Evolutionary conservation across 1,284 basidiomycete genomes (phyloP).

Genomic region (Cutaneotrichosporon sp.): DNA sequence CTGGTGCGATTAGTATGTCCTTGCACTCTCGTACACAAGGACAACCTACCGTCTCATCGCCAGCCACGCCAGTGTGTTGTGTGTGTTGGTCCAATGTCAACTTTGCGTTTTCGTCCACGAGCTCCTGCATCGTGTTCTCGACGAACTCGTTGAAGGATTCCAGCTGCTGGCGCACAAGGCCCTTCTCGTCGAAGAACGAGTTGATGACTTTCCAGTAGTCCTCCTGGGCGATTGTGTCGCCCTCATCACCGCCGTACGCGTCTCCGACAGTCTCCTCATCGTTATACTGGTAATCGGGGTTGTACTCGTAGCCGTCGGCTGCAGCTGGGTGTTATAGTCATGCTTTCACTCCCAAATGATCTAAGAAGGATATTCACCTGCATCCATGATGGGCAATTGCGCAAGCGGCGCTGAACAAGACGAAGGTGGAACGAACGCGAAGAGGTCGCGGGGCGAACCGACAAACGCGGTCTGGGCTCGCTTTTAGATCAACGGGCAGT

Average conservation of each 20-base stretch:
- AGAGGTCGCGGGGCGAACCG: background rate
- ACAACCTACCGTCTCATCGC: slow-evolving; percentile 58
- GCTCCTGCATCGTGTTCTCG: slow-evolving; percentile 99
- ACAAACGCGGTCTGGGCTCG: background rate
- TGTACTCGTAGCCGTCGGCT: slow-evolving; percentile 30
- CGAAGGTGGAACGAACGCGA: background rate
- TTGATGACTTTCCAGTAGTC: slow-evolving; percentile 95
- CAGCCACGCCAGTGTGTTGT: slow-evolving; percentile 82
- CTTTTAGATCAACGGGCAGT: background rate
- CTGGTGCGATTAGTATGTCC: slow-evolving; percentile 50
- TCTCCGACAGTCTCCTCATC: slow-evolving; percentile 21
- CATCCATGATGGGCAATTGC: slow-evolving; percentile 31
- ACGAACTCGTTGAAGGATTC: slow-evolving; percentile 99
- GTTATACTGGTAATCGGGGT: slow-evolving; percentile 33
- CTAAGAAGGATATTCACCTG: slow-evolving; percentile 39
- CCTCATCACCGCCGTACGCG: slow-evolving; percentile 53
- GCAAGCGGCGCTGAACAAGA: background rate
- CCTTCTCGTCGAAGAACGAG: slow-evolving; percentile 94
- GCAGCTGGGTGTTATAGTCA: slow-evolving; percentile 26
- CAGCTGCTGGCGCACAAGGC: slow-evolving; percentile 94
- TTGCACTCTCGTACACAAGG: no score
- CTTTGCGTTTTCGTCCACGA: slow-evolving; percentile 92
- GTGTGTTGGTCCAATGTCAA: slow-evolving; percentile 94
- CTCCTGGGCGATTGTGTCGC: slow-evolving; percentile 74
- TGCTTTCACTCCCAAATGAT: slow-evolving; percentile 6